Base-by-base conservation (phyloP, 441 rosid species). In the Dalechampia spathulata region DNA sequence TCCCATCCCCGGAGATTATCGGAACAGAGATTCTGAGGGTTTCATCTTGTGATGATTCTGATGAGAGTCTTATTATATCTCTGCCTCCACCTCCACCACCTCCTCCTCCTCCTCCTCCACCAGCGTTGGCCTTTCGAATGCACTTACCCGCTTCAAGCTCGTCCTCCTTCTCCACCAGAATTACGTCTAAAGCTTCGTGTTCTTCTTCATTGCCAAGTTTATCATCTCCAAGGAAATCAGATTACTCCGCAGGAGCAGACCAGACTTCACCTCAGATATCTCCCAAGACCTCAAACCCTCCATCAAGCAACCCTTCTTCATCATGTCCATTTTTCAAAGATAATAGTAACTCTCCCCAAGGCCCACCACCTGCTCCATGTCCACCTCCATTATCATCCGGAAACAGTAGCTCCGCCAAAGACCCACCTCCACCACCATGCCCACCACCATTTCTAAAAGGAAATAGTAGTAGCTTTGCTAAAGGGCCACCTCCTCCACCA, bases 401-500 rank as follows among this genome's bases (percentile, higher is more conserved):
- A 37, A 80, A 67, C 27, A 68, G 57, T 13, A 70, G 30, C 58
- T 57, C 70, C 5, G 10, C 43, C 43, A 78, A 74, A 64, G 71
- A 70, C 43, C 79, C 68, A 42, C 97, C 96, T 48, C 81, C 81
- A 16, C 81, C 89, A 0, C 91, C 86, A 0, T 64, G 78, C 27
- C 74, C 74, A 7, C 77, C 85, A 26, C 75, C 85, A 48, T 64
- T 70, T 56, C 25, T 40, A 28, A 65, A 47, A 36, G 63, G 46
- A 32, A 78, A 66, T 28, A 67, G 5, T 3, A 30, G 63, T 10
- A 67, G 38, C 58, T 58, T 66, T 9, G 7, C 43, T 20, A 78
- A 69, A 58, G 68, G 69, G 36, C 81, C 72, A 42, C 95, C 97
- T 46, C 87, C 93, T 8, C 75, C 85, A 17, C 83, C 90, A 55